phyloP scores from a whole-genome alignment of 768 basidiomycete species.

The Amanita molliuscula region DNA sequence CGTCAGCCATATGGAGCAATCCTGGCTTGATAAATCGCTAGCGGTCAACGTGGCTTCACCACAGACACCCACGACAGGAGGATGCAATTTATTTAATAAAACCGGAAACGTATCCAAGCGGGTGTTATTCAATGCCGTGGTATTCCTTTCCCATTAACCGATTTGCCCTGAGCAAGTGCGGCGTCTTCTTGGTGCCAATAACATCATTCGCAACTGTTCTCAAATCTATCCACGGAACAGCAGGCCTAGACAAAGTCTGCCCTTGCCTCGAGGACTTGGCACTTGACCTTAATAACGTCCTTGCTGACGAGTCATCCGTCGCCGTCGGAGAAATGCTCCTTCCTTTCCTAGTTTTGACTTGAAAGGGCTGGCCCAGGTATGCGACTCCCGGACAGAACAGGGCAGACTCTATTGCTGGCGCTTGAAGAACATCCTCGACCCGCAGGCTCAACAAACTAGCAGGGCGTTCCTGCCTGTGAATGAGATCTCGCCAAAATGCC shows the following conservation, averaged over 20 bases:
- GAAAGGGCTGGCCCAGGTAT: conserved; percentile 19
- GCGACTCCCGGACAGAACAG: conserved; percentile 16
- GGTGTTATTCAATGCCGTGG: too few species aligned
- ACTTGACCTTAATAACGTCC: background rate
- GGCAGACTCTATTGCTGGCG: conserved; percentile 13
- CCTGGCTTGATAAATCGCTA: too few species aligned
- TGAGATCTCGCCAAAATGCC: background rate
- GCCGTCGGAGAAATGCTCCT: background rate
- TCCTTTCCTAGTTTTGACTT: background rate
- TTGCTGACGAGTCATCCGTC: background rate
- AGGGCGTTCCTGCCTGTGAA: background rate
- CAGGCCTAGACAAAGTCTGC: background rate
- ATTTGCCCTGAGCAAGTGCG: too few species aligned
- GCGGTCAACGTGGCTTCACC: too few species aligned
- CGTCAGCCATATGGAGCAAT: too few species aligned
- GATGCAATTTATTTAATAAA: too few species aligned
- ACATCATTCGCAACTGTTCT: background rate
- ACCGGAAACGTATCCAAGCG: too few species aligned
- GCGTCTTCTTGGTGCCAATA: too few species aligned
- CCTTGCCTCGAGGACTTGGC: background rate
- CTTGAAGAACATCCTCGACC: conserved; percentile 13
- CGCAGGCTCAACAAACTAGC: conserved; percentile 10
- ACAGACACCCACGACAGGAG: too few species aligned
- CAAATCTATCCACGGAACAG: background rate
- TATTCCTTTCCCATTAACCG: too few species aligned